These are phyloP conservation scores for Eurotiales sp. DNA, from an alignment of 2,329 filamentous ascomycete species.

Conservation along the genomic window DNA sequence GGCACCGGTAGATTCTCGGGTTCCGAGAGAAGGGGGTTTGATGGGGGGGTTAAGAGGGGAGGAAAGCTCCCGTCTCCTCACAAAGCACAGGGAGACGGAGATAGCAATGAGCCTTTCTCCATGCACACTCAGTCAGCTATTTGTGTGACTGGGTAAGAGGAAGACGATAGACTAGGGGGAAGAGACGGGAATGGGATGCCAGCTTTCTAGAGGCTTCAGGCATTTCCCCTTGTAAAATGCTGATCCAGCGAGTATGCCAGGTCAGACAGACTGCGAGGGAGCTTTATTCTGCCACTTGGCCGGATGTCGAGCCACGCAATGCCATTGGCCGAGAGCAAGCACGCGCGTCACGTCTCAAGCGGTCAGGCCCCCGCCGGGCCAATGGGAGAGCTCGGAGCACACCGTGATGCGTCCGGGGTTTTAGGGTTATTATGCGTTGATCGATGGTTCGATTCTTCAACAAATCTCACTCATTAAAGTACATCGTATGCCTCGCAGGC, in stretches of 20 bases:
- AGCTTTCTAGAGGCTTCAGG: too few species aligned
- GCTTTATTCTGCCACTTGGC: neutral
- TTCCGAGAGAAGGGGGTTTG: neutral
- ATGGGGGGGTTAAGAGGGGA: neutral
- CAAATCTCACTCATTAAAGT: too few species aligned
- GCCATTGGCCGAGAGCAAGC: neutral
- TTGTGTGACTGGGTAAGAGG: too few species aligned
- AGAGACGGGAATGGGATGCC: too few species aligned
- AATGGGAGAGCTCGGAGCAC: too few species aligned
- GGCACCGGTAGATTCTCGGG: neutral
- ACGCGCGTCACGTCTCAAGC: neutral
- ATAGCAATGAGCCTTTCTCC: constrained; percentile 7
- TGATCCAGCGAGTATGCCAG: neutral
- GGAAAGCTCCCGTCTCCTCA: constrained; percentile 9
- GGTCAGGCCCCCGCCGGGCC: too few species aligned
- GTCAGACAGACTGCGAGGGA: neutral
- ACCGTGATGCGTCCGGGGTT: too few species aligned
- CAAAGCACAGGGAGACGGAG: constrained; percentile 11
- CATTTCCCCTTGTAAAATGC: too few species aligned
- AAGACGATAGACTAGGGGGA: neutral
- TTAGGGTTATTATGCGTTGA: too few species aligned
- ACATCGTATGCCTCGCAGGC: too few species aligned
- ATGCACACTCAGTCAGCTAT: too few species aligned
- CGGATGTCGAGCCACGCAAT: neutral
- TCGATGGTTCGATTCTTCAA: too few species aligned